Evolutionary conservation across 306 rosid species (phyloP).

Genomic region (Fragaria nilgerrensis): DNA sequence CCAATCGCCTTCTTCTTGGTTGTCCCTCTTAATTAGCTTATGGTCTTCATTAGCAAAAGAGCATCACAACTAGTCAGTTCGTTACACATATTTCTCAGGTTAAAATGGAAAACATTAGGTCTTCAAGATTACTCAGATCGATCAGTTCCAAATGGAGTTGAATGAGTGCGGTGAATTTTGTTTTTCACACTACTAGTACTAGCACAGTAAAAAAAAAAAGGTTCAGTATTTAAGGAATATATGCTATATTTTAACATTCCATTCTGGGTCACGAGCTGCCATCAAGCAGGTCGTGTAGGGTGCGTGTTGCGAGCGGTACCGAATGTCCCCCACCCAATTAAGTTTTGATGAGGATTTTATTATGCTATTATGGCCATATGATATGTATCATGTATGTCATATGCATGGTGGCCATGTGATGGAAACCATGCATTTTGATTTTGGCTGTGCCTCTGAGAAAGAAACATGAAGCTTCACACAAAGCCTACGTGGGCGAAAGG

Average conservation of each 20-base stretch:
- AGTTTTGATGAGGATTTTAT: neutral
- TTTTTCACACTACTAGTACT: neutral
- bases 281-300: neutral
- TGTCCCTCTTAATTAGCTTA: neutral
- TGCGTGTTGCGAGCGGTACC: neutral
- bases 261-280: neutral
- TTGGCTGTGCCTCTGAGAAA: conserved; percentile 34
- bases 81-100: neutral
- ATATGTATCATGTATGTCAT: neutral
- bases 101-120: neutral
- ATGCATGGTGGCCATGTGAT: conserved; percentile 5
- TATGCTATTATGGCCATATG: conserved; percentile 10
- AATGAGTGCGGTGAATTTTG: neutral
- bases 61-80: neutral
- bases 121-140: neutral
- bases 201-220: neutral
- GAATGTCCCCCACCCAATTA: neutral
- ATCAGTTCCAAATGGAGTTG: neutral
- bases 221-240: neutral
- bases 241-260: neutral
- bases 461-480: conserved; percentile 36
- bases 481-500: neutral
- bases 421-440: conserved; percentile 12
- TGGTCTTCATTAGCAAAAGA: too few species aligned
- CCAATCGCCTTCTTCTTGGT: neutral